Evolutionary conservation across 345 rosid species (phyloP), one percentile per base, ranked within the genome.

Genomic region (Eucalyptus microcorys): DNA sequence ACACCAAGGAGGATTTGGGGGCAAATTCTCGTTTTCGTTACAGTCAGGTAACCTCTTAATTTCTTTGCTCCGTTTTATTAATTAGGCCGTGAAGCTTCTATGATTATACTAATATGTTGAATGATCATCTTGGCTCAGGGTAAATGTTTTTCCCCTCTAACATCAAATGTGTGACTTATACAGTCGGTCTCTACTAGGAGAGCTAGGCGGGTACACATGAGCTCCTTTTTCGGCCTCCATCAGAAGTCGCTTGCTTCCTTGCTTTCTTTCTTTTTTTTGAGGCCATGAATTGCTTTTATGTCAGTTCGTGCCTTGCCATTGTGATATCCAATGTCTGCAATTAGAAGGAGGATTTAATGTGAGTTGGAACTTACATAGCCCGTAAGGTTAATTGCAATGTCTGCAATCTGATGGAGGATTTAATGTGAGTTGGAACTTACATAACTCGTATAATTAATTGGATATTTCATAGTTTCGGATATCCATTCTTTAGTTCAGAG

Each of bases 11-110:
- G 92, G 98, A 22, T 8, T 8, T 97, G 49, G 95, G 99, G 99
- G 93, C 95, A 84, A 96, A 96, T 94, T 97, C 99, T 61, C 96
- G 94, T 87, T 90, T 93, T 52, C 95, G 94, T 89, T 95, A 96
- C 89, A 94, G 93, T 89, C n/a, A n/a, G 92, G 98, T 97, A 94
- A 92, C 55, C 24, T 32, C 55, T 37, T 87, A 53, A 34, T 7
- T 40, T 57, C 89, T 59, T 24, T 48, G 76, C 52, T 86, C 71
- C 45, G 16, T 53, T 8, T 42, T 45, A 30, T 49, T 16, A 48
- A 48, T 86, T 34, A 12, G 24, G 40, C 86, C 27, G 32, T 24
- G 83, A 64, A 59, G 68, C 24, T 9, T 43, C 49, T n/a, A 13
- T 66, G 89, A 42, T 87, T 68, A 83, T 47, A 32, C n/a, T 87